Conservation (phyloP, 306 rosid genomes). For the Vigna unguiculata region DNA sequence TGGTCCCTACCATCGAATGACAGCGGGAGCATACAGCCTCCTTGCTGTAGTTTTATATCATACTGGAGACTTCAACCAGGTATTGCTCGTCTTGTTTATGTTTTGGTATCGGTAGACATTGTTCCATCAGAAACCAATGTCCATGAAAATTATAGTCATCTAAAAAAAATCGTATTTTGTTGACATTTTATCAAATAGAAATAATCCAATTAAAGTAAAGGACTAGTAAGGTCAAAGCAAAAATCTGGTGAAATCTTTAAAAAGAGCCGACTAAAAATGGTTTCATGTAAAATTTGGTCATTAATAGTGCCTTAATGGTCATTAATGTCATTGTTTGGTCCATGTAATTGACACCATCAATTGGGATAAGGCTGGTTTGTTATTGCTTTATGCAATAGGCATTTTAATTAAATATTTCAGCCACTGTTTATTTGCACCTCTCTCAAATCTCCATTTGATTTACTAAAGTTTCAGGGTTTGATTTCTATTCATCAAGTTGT, state of each 20-base stretch:
- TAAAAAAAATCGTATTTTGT: not conserved
- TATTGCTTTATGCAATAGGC: not conserved
- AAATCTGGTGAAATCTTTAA: not conserved
- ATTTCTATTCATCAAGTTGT: conserved; percentile 37
- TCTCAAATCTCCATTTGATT: not conserved
- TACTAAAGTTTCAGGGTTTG: conserved; percentile 37
- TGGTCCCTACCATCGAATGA: conserved; percentile 98
- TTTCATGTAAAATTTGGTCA: conserved; percentile 2
- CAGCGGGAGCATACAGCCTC: conserved; percentile 99
- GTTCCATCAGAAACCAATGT: conserved; percentile 20
- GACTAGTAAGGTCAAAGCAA: not conserved
- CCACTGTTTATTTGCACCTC: conserved; percentile 15
- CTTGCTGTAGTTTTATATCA: conserved; percentile 99
- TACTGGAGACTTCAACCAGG: conserved; percentile 99
- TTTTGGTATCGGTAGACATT: conserved; percentile 46
- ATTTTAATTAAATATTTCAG: conserved; percentile 9
- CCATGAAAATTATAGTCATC: not conserved
- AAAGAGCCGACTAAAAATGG: not conserved
- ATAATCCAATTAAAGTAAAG: not conserved
- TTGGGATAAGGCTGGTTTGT: conserved; percentile 6
- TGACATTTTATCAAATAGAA: not conserved
- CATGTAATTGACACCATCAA: not conserved
- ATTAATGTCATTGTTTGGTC: not conserved
- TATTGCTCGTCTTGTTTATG: conserved; percentile 41
- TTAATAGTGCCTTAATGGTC: not conserved